Percentiles rank a stretch among this genome's conserved stretches.
Conservation (phyloP, 2,329 filamentous ascomycete genomes). For the Claviceps sp. region DNA sequence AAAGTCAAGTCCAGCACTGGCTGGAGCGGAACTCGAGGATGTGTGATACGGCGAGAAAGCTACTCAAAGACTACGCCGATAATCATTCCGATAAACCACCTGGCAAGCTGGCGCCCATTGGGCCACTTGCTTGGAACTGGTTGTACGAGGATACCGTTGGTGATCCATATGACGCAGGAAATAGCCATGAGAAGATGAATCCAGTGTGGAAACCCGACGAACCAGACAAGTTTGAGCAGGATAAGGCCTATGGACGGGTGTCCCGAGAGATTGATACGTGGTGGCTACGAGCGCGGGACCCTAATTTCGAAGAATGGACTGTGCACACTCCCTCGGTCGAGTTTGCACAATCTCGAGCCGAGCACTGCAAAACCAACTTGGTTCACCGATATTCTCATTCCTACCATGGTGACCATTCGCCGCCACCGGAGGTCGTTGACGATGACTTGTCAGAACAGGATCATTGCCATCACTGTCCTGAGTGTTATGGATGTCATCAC, state of each 20-base stretch:
- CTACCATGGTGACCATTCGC: constrained; percentile 28
- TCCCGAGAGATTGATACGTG: constrained; percentile 52
- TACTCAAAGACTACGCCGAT: constrained; percentile 41
- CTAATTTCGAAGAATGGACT: constrained; percentile 45
- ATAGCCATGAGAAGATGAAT: constrained; percentile 29
- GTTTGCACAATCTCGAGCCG: constrained; percentile 41
- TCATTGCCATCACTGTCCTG: constrained; percentile 22
- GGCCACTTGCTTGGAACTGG: constrained; percentile 44
- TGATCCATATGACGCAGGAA: constrained; percentile 18
- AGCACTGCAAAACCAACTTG: constrained; percentile 45
- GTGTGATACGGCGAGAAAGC: constrained; percentile 39
- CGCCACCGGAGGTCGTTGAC: constrained; percentile 21
- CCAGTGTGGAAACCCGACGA: constrained; percentile 39
- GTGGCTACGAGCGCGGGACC: constrained; percentile 48
- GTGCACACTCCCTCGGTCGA: constrained; percentile 47
- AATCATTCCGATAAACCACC: constrained; percentile 34
- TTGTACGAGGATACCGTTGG: constrained; percentile 26
- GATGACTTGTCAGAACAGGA: constrained; percentile 25
- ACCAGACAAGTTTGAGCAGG: constrained; percentile 44
- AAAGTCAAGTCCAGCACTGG: constrained; percentile 49
- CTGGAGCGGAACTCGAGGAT: constrained; percentile 45
- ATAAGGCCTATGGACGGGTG: constrained; percentile 44
- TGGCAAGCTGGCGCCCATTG: constrained; percentile 35
- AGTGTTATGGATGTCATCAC: constrained; percentile 15
- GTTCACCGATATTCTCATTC: constrained; percentile 40